These are phyloP conservation scores for Alternaria ethzedia DNA, from an alignment of 2,329 filamentous ascomycete genomes.

Conservation along the genomic window DNA sequence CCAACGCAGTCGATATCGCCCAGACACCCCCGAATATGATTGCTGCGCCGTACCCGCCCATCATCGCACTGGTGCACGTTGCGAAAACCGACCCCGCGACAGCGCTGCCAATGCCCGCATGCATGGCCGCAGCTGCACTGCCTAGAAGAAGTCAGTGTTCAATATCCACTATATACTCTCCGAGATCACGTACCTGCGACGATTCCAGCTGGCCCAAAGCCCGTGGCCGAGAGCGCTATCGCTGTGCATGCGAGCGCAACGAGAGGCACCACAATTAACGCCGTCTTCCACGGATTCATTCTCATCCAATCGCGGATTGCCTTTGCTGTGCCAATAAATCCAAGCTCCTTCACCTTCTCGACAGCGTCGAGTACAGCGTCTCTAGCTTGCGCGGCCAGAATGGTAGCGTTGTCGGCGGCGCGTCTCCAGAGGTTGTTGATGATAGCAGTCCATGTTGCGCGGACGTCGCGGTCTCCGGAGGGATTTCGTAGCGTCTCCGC, in stretches of 20 bases:
- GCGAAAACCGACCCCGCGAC: slow-evolving; percentile 30
- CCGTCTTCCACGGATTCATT: slow-evolving; percentile 6
- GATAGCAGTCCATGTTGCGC: no score
- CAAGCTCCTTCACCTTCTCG: background rate
- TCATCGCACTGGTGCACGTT: slow-evolving; percentile 30
- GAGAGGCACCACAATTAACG: slow-evolving; percentile 5
- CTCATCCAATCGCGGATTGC: slow-evolving; percentile 3
- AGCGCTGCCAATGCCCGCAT: slow-evolving; percentile 27
- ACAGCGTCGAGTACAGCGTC: background rate
- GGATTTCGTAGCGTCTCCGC: background rate
- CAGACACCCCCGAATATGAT: slow-evolving; percentile 13
- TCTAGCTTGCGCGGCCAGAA: background rate
- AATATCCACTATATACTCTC: accelerated
- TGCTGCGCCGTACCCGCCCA: slow-evolving; percentile 26
- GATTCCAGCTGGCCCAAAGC: slow-evolving; percentile 9
- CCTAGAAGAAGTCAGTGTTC: slow-evolving; percentile 12
- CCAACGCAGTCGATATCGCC: background rate
- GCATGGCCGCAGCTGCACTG: slow-evolving; percentile 29
- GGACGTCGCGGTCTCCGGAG: background rate
- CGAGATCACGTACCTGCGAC: background rate
- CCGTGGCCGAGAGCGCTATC: background rate
- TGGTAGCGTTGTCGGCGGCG: background rate
- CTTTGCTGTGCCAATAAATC: background rate
- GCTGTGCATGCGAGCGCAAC: slow-evolving; percentile 3
- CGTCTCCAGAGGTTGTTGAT: background rate